Evolutionary conservation across 768 basidiomycete genomes (phyloP).

Genomic region (Psilocybe sp.): DNA sequence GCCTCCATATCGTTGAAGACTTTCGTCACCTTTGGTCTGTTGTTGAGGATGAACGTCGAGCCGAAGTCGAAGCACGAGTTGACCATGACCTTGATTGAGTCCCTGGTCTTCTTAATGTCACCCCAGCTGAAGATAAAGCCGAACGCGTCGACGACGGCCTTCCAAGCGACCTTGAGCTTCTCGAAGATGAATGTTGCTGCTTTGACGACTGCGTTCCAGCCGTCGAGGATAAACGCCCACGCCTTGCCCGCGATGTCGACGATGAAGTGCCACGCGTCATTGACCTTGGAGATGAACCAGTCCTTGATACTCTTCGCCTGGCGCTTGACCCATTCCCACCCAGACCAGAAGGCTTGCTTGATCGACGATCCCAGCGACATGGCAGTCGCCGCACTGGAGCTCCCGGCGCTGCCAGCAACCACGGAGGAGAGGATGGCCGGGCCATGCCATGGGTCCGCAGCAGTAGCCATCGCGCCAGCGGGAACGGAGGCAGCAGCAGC

Average conservation of each 20-base stretch:
- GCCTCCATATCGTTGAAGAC: not conserved
- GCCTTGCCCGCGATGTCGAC: not conserved
- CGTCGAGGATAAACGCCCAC: not conserved
- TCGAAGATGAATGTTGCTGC: not conserved
- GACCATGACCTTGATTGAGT: not conserved
- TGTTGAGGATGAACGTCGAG: not conserved
- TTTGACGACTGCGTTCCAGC: not conserved
- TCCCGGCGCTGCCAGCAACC: not conserved
- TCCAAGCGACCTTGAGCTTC: not conserved
- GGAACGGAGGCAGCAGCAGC: too few species aligned
- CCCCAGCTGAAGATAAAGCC: not conserved
- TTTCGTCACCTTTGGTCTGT: not conserved
- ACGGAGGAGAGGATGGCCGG: not conserved
- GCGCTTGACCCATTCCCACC: not conserved
- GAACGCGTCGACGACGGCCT: not conserved
- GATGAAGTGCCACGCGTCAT: conserved; percentile 1
- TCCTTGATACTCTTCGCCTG: not conserved
- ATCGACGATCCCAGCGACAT: not conserved
- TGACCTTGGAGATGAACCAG: not conserved
- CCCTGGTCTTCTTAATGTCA: not conserved
- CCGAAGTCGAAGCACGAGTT: not conserved
- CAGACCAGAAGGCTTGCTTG: not conserved
- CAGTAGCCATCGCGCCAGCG: not conserved
- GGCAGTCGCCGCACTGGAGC: not conserved
- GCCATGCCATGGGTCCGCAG: not conserved